Conservation (phyloP, 768 basidiomycete genomes). For the Kwoniella europaea region DNA sequence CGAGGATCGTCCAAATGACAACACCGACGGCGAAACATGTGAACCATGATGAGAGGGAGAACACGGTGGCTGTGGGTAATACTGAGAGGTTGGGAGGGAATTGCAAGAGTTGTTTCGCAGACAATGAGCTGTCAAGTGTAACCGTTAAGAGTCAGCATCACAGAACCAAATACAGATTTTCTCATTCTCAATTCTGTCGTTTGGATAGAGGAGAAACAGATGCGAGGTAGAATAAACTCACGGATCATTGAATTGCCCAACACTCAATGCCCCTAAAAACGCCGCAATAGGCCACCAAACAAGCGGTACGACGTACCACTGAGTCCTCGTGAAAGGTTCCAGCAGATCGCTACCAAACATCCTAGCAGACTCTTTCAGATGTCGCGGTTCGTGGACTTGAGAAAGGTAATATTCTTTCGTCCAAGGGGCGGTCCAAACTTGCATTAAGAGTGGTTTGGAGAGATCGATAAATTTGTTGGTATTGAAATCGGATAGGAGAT, state of each 20-base stretch:
- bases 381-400: slow-evolving; percentile 96
- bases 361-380: slow-evolving; percentile 78
- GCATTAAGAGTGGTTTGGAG: slow-evolving; percentile 75
- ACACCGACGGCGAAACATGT: slow-evolving; percentile 82
- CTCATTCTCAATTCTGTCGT: too few relatives aligned
- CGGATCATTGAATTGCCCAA: slow-evolving; percentile 67
- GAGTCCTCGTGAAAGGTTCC: slow-evolving; percentile 83
- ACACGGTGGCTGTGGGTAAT: slow-evolving; percentile 61
- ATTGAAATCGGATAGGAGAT: slow-evolving; percentile 77
- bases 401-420: slow-evolving; percentile 94
- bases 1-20: slow-evolving; percentile 89
- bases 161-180: too few relatives aligned
- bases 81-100: slow-evolving; percentile 59
- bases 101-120: slow-evolving; percentile 37
- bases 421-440: slow-evolving; percentile 73
- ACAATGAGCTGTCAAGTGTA: too few relatives aligned
- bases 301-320: slow-evolving; percentile 91
- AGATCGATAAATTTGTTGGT: slow-evolving; percentile 92
- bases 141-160: too few relatives aligned
- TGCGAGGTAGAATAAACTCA: too few relatives aligned
- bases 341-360: slow-evolving; percentile 81
- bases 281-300: slow-evolving; percentile 86
- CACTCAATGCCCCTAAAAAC: slow-evolving; percentile 80
- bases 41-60: slow-evolving; percentile 65
- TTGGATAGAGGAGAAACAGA: too few relatives aligned